Evolutionary conservation across 306 rosid genomes (phyloP), one percentile per base, ranked within the genome.

Genomic region (Glycine latifolia): DNA sequence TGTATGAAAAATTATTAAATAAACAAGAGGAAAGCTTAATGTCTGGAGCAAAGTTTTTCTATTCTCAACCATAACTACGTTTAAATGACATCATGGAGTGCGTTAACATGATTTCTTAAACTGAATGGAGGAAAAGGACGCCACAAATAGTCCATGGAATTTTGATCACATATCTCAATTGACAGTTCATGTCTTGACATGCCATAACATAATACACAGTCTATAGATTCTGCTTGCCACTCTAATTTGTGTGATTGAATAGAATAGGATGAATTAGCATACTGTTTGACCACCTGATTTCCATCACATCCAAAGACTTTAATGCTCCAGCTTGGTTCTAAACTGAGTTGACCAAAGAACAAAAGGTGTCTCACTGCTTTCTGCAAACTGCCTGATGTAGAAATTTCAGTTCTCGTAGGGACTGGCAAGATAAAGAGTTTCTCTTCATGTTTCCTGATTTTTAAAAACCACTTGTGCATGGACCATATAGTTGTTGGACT

Each of bases 171-270:
- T 13, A 68, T 68, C 79, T 68, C 77, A 48, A 12, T 69, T 82
- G 82, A 69, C 44, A 81, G 41, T 79, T 65, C 82, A 83, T 86
- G 87, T 83, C 87, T 83, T 70, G 70, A 79, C 68, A 63, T 54
- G 74, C 77, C 84, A 65, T 75, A 79, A 63, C 85, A 83, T 13
- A 54, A 71, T 58, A 33, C 73, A 6, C 8, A 60, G 44, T 82
- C 74, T 12, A 47, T 55, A 60, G 78, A 80, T 12, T 81, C 62
- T 76, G 61, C 76, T 33, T 53, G 67, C 76, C 73, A 79, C 15
- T 4, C 75, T 55, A 41, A 26, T 41, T 71, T 80, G 50, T 79
- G 73, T 75, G 77, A 35, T 33, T 76, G 79, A 39, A 75, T 79
- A 63, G 60, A 71, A 47, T 37, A 65, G 73, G 70, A 70, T 39